Conservation (phyloP, 345 rosid genomes). For the Turnera subulata region DNA sequence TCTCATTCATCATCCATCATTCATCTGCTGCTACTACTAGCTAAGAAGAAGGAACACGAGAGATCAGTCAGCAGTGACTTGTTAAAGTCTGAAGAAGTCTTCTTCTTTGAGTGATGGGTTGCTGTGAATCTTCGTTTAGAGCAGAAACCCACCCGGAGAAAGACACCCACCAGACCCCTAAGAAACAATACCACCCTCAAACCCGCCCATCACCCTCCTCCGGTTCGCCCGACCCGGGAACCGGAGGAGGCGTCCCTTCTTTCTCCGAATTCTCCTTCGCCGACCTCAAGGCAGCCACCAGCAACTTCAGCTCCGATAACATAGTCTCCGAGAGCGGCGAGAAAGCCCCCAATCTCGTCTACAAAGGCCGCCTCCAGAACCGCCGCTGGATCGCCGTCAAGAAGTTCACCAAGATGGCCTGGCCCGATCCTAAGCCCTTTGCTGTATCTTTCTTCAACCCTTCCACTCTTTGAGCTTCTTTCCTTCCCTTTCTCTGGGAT, state of each 20-base stretch:
- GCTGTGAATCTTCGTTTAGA: conserved; percentile 57
- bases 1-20: too few relatives aligned
- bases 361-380: conserved; percentile 63
- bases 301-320: conserved; percentile 59
- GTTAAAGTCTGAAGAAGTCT: too few relatives aligned
- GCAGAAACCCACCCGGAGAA: conserved; percentile 37
- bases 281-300: conserved; percentile 67
- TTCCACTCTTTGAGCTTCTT: not conserved
- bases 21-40: too few relatives aligned
- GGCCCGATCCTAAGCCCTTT: conserved; percentile 83
- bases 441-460: conserved; percentile 28
- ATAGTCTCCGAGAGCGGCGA: conserved; percentile 76
- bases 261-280: conserved; percentile 64
- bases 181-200: conserved; percentile 21
- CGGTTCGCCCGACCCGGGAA: conserved; percentile 27
- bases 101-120: conserved; percentile 45
- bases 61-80: too few relatives aligned
- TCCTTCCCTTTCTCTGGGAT: too few relatives aligned
- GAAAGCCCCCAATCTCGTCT: conserved; percentile 52
- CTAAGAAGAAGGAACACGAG: too few relatives aligned
- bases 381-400: conserved; percentile 79
- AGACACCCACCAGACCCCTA: conserved; percentile 21
- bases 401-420: conserved; percentile 73
- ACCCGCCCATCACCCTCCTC: conserved; percentile 25
- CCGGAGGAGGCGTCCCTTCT: conserved; percentile 35